These are phyloP conservation scores for Kuraishia ogatae DNA, from an alignment of 805 yeast species.

Conservation along the genomic window DNA sequence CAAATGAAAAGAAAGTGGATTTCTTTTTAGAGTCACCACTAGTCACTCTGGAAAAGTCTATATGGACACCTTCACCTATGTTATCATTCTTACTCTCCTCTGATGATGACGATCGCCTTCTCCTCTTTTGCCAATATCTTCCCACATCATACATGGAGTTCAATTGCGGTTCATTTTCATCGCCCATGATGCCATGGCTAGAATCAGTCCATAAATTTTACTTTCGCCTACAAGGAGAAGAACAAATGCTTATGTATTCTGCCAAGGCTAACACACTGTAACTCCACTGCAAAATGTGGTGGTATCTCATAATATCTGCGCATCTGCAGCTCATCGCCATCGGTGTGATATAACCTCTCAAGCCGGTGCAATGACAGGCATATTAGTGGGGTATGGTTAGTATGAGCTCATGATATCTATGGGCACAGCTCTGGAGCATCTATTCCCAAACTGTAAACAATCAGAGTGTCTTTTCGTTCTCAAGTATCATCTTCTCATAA, in stretches of 20 bases:
- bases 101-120: not conserved
- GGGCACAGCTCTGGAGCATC: not conserved
- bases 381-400: not conserved
- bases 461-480: too few species aligned
- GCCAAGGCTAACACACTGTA: too few species aligned
- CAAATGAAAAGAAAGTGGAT: not conserved
- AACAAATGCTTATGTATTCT: too few species aligned
- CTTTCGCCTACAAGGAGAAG: not conserved
- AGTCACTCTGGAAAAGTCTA: not conserved
- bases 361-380: not conserved
- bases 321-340: slow-evolving; percentile 1
- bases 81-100: not conserved
- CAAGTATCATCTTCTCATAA: too few species aligned
- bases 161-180: not conserved
- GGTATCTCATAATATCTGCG: not conserved
- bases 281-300: not conserved
- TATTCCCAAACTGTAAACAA: too few species aligned
- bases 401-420: not conserved
- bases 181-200: not conserved
- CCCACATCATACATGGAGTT: not conserved
- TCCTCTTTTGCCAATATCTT: not conserved
- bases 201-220: too few species aligned
- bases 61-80: not conserved
- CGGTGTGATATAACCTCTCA: not conserved
- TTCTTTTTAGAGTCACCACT: not conserved